Evolutionary conservation across 805 yeast species (phyloP).

Genomic region (Wickerhamomyces bisporus): DNA sequence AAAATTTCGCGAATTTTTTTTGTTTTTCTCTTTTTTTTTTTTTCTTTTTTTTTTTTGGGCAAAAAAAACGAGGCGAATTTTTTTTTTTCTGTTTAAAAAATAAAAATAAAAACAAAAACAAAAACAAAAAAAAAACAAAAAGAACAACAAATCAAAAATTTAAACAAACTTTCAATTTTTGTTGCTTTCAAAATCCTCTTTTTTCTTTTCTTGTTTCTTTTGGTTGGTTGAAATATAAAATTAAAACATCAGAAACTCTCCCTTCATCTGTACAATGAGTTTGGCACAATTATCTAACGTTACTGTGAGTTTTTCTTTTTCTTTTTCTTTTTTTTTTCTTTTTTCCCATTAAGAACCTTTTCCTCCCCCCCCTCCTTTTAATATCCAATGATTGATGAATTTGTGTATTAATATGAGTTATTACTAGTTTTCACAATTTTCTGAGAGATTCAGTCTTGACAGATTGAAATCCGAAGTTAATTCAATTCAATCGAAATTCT

Average conservation of each 20-base stretch:
- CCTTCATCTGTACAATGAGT: conserved; percentile 23
- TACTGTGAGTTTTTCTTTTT: conserved; percentile 30
- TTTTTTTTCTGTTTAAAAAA: too few species aligned
- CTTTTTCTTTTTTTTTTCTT: neutral
- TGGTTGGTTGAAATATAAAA: too few species aligned
- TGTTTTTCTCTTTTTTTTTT: too few species aligned
- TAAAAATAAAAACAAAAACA: neutral
- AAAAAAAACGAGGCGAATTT: too few species aligned
- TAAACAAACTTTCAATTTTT: too few species aligned
- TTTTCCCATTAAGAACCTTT: neutral
- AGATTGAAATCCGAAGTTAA: conserved; percentile 44
- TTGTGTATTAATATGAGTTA: too few species aligned
- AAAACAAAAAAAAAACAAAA: conserved; percentile 1
- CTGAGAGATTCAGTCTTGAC: conserved; percentile 47
- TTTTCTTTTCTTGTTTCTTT: neutral
- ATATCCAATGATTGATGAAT: too few species aligned
- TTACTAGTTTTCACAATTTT: conserved; percentile 36
- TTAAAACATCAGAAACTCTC: too few species aligned
- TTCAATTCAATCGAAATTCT: conserved; percentile 54
- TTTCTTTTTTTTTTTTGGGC: neutral
- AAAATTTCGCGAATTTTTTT: too few species aligned
- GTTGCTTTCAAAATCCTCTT: too few species aligned
- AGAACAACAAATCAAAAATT: neutral
- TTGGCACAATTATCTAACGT: conserved; percentile 34
- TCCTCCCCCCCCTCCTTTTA: too few species aligned